These are phyloP conservation scores for Tilletia horrida DNA, from an alignment of 1,284 basidiomycete genomes.

Conservation along the genomic window DNA sequence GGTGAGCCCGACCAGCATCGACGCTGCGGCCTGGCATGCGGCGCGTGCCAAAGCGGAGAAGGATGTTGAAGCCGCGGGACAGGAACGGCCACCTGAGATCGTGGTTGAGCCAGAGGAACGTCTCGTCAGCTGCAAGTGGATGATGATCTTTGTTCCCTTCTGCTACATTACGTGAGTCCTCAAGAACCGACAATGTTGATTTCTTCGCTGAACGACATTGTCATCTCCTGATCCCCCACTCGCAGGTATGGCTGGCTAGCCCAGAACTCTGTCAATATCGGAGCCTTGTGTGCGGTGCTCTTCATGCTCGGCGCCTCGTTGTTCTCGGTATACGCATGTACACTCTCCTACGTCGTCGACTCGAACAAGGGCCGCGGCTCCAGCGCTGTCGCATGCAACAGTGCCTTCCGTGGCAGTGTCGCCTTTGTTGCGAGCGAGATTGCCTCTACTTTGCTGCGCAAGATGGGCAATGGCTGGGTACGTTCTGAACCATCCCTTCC, in stretches of 20 bases:
- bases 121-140: background rate
- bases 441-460: slow-evolving; percentile 65
- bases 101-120: background rate
- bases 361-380: slow-evolving; percentile 71
- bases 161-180: slow-evolving; percentile 35
- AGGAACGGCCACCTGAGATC: background rate
- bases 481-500: no score
- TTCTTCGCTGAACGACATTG: slow-evolving; percentile 57
- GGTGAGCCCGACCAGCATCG: slow-evolving; percentile 15
- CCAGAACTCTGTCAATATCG: slow-evolving; percentile 60
- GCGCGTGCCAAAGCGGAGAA: background rate
- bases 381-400: slow-evolving; percentile 68
- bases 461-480: slow-evolving; percentile 24
- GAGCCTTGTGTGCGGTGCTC: slow-evolving; percentile 24
- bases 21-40: slow-evolving; percentile 14
- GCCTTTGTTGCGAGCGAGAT: slow-evolving; percentile 71
- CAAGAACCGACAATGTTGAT: slow-evolving; percentile 54
- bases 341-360: slow-evolving; percentile 61
- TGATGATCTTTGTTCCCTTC: slow-evolving; percentile 1
- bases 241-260: slow-evolving; percentile 70
- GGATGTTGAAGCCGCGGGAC: background rate
- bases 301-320: slow-evolving; percentile 34
- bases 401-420: slow-evolving; percentile 66
- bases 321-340: slow-evolving; percentile 69
- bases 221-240: background rate